phyloP scores from a whole-genome alignment of 163 green algal species.

The Prototheca wickerhamii region DNA sequence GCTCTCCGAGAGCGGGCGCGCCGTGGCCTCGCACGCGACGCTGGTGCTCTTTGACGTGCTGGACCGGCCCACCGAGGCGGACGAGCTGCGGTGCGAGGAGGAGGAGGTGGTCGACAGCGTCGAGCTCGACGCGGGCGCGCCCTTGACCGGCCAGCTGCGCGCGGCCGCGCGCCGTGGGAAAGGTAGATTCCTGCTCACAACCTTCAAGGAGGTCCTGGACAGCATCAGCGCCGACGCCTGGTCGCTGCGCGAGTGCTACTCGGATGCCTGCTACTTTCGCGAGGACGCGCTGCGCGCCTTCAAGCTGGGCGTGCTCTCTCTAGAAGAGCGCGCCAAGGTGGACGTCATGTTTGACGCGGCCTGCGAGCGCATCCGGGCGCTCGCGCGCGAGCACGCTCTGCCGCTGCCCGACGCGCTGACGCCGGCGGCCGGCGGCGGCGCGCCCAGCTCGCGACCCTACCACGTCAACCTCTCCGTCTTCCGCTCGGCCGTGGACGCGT shows the following conservation, averaged over 20 bases:
- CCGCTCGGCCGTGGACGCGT: slow-evolving; percentile 50
- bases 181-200: slow-evolving; percentile 48
- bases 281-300: slow-evolving; percentile 52
- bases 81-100: slow-evolving; percentile 20
- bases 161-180: slow-evolving; percentile 17
- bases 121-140: slow-evolving; percentile 14
- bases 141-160: slow-evolving; percentile 24
- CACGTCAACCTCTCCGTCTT: slow-evolving; percentile 63
- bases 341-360: slow-evolving; percentile 42
- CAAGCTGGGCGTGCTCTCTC: slow-evolving; percentile 51
- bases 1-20: slow-evolving; percentile 52
- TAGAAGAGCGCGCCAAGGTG: slow-evolving; percentile 49
- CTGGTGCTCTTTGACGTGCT: slow-evolving; percentile 70
- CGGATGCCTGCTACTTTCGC: slow-evolving; percentile 56
- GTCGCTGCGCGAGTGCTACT: slow-evolving; percentile 43
- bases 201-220: slow-evolving; percentile 41
- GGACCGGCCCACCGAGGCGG: background rate
- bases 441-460: slow-evolving; percentile 30
- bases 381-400: slow-evolving; percentile 11
- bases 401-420: slow-evolving; percentile 33
- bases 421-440: slow-evolving; percentile 2
- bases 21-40: slow-evolving; percentile 55
- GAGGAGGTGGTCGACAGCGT: slow-evolving; percentile 25
- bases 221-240: slow-evolving; percentile 17
- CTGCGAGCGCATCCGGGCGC: slow-evolving; percentile 22